A percentile compares a stretch with the other conserved stretches of the same genome.
phyloP scores from a whole-genome alignment of 345 rosid species.

The Moricandia arvensis region DNA sequence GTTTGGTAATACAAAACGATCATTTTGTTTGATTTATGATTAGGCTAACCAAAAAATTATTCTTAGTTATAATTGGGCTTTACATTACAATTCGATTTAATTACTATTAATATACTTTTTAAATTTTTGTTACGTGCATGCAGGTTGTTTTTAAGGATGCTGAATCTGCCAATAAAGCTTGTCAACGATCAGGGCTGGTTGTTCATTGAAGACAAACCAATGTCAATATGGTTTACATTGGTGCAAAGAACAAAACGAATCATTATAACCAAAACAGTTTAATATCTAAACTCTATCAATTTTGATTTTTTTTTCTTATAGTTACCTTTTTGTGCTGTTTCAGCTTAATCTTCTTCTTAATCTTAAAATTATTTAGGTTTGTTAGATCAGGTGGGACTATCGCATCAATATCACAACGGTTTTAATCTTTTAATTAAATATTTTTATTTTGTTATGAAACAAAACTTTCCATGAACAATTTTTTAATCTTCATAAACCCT shows the following conservation, averaged over 20 bases:
- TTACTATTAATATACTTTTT: neutral
- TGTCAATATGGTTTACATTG: neutral
- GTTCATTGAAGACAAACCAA: slow-evolving; percentile 20
- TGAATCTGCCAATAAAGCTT: neutral
- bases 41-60: neutral
- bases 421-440: neutral
- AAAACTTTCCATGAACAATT: neutral
- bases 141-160: slow-evolving; percentile 15
- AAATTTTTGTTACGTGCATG: neutral
- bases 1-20: neutral
- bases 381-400: neutral
- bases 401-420: slow-evolving; percentile 1
- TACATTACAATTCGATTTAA: neutral
- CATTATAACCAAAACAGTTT: slow-evolving; percentile 1
- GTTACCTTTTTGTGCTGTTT: neutral
- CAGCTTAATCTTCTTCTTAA: neutral
- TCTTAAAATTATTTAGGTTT: neutral
- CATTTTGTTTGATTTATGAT: neutral
- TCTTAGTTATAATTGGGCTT: neutral
- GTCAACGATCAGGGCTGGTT: neutral
- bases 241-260: neutral
- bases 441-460: neutral
- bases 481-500: neutral
- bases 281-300: neutral
- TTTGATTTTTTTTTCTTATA: neutral